These are phyloP conservation scores for Mycena rosella DNA, from an alignment of 768 basidiomycete genomes.

Conservation along the genomic window DNA sequence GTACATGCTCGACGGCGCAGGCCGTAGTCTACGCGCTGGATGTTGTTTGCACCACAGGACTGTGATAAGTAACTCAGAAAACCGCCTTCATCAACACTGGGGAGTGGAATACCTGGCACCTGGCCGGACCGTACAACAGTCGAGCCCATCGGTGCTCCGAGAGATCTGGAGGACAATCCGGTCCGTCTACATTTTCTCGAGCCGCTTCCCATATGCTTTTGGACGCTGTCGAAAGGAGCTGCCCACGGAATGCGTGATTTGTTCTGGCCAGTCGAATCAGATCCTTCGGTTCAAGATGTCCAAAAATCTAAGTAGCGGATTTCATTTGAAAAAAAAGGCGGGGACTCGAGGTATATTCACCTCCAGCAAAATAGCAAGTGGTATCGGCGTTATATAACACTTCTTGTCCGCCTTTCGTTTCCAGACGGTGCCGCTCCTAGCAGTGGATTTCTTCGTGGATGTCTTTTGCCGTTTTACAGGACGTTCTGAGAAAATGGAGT, in stretches of 20 bases:
- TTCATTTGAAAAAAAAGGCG: neutral
- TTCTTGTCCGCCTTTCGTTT: slow-evolving; percentile 20
- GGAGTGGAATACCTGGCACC: slow-evolving; percentile 40
- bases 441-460: slow-evolving; percentile 4
- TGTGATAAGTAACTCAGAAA: no score
- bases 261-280: slow-evolving; percentile 47
- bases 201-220: slow-evolving; percentile 43
- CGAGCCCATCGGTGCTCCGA: slow-evolving; percentile 45
- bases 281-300: slow-evolving; percentile 46
- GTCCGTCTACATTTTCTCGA: slow-evolving; percentile 34
- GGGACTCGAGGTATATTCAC: slow-evolving; percentile 29
- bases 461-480: slow-evolving; percentile 24
- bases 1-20: slow-evolving; percentile 34
- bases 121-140: slow-evolving; percentile 40
- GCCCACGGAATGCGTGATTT: slow-evolving; percentile 42
- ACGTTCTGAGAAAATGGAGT: neutral
- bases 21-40: slow-evolving; percentile 37
- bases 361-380: slow-evolving; percentile 46
- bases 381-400: slow-evolving; percentile 33
- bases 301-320: slow-evolving; percentile 42
- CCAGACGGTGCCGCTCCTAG: neutral
- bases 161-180: slow-evolving; percentile 40
- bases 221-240: slow-evolving; percentile 39
- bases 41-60: slow-evolving; percentile 29
- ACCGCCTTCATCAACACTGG: no score